Evolutionary conservation across 2,329 filamentous ascomycete species (phyloP).

Genomic region (Cadophora gregata): DNA sequence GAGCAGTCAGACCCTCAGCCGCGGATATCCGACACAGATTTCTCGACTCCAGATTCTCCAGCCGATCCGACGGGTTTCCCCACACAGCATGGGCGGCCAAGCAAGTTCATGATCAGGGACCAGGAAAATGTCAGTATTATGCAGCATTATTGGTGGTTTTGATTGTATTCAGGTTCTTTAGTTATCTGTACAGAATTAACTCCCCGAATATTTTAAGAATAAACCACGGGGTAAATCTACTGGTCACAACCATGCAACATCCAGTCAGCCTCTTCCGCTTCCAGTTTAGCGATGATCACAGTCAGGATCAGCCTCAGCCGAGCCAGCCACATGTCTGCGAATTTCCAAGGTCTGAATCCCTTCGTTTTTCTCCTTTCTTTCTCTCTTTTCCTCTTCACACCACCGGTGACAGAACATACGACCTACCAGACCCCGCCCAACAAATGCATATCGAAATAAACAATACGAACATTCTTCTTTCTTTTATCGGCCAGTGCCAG

Average conservation of each 20-base stretch:
- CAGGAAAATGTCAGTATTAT: too few relatives aligned
- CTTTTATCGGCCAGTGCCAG: constrained; percentile 33
- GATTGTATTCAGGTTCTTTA: too few relatives aligned
- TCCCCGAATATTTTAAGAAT: too few relatives aligned
- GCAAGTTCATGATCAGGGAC: too few relatives aligned
- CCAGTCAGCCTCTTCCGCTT: neutral
- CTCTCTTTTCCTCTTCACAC: constrained; percentile 31
- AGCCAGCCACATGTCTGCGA: neutral
- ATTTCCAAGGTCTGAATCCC: constrained; percentile 2
- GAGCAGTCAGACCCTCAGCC: constrained; percentile 1
- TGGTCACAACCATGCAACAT: too few relatives aligned
- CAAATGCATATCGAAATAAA: constrained; percentile 46
- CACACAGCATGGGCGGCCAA: too few relatives aligned
- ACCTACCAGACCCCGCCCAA: constrained; percentile 22
- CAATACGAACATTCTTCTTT: constrained; percentile 30
- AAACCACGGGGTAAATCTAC: too few relatives aligned
- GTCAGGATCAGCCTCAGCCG: constrained; percentile 4
- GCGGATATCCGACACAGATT: constrained; percentile 4
- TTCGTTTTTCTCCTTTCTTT: constrained; percentile 24
- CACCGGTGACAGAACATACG: constrained; percentile 34
- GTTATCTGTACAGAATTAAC: too few relatives aligned
- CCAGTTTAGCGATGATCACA: neutral
- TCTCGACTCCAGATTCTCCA: neutral
- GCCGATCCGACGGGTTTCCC: too few relatives aligned
- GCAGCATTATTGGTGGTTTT: too few relatives aligned